These are phyloP conservation scores for Podaxis mareebaensis DNA, from an alignment of 768 basidiomycete genomes.

Conservation along the genomic window DNA sequence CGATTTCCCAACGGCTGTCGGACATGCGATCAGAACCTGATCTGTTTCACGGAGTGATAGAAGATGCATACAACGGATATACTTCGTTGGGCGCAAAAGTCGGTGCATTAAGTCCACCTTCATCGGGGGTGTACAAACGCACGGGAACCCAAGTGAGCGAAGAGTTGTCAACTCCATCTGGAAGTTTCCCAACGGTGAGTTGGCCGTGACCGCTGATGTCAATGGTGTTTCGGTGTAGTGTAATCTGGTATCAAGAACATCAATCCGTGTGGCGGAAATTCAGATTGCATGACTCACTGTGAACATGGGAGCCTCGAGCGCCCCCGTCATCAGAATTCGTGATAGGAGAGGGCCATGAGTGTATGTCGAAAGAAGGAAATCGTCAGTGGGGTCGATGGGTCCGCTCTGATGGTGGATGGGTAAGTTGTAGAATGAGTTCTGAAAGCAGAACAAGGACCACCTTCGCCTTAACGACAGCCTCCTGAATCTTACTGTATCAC, in stretches of 20 bases:
- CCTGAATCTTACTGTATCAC: slow-evolving; percentile 41
- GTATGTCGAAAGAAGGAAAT: slow-evolving; percentile 35
- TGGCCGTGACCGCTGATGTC: slow-evolving; percentile 58
- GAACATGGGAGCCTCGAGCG: slow-evolving; percentile 50
- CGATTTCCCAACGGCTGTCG: slow-evolving; percentile 61
- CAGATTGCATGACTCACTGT: slow-evolving; percentile 30
- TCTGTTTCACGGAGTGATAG: background rate
- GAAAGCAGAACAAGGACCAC: slow-evolving; percentile 16
- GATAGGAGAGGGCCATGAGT: slow-evolving; percentile 46
- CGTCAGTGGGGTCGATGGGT: slow-evolving; percentile 32
- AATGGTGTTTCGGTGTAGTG: slow-evolving; percentile 60
- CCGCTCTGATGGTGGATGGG: slow-evolving; percentile 19
- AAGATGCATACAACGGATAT: slow-evolving; percentile 21
- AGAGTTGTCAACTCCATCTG: slow-evolving; percentile 50
- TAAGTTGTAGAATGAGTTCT: background rate
- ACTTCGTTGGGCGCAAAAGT: slow-evolving; percentile 62
- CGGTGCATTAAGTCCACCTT: slow-evolving; percentile 59
- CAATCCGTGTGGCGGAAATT: background rate
- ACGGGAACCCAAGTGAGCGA: slow-evolving; percentile 72
- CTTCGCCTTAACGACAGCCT: slow-evolving; percentile 25
- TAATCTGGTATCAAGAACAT: slow-evolving; percentile 29
- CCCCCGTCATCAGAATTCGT: slow-evolving; percentile 44
- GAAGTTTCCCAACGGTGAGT: slow-evolving; percentile 65
- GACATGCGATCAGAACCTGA: background rate
- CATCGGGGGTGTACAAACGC: slow-evolving; percentile 48